Percentiles rank a stretch among this genome's conserved stretches.
Conservation (phyloP, 1,284 basidiomycete species). For the Sporisorium scitamineum region DNA sequence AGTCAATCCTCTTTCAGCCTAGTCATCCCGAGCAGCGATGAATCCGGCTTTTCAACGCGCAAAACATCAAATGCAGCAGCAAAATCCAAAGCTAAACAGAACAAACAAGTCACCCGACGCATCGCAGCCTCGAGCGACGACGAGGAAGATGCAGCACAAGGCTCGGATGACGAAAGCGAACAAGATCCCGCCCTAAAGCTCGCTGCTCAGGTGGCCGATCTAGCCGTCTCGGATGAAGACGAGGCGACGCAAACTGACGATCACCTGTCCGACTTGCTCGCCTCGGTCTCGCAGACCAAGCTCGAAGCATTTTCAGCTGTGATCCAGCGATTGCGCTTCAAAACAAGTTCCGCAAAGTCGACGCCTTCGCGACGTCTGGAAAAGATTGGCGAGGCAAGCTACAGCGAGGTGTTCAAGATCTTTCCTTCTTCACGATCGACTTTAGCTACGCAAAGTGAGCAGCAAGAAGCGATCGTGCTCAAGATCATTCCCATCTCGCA, state of each 20-base stretch:
- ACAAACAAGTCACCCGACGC: conserved; percentile 20
- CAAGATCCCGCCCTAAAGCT: conserved; percentile 25
- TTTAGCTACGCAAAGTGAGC: background rate
- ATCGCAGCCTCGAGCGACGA: conserved; percentile 28
- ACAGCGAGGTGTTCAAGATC: conserved; percentile 89
- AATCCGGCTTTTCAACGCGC: background rate
- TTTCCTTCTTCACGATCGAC: background rate
- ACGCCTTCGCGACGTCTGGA: conserved; percentile 37
- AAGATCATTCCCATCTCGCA: conserved; percentile 80
- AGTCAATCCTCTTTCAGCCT: conserved; percentile 30
- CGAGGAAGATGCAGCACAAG: conserved; percentile 10
- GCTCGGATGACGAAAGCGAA: conserved; percentile 27
- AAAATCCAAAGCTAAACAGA: conserved; percentile 21
- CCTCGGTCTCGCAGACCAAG: conserved; percentile 29
- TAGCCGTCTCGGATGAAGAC: conserved; percentile 12
- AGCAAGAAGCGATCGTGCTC: conserved; percentile 37
- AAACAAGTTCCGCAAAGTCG: background rate
- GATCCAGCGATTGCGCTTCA: conserved; percentile 14
- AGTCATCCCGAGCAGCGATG: conserved; percentile 12
- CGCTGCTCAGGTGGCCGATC: conserved; percentile 18
- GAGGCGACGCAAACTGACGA: background rate
- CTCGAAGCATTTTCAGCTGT: conserved; percentile 14
- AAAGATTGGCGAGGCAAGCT: conserved; percentile 96
- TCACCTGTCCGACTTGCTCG: conserved; percentile 20
- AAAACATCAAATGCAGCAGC: background rate